These are phyloP conservation scores for Fusarium bulbicola DNA, from an alignment of 2,329 filamentous ascomycete genomes.

Conservation along the genomic window DNA sequence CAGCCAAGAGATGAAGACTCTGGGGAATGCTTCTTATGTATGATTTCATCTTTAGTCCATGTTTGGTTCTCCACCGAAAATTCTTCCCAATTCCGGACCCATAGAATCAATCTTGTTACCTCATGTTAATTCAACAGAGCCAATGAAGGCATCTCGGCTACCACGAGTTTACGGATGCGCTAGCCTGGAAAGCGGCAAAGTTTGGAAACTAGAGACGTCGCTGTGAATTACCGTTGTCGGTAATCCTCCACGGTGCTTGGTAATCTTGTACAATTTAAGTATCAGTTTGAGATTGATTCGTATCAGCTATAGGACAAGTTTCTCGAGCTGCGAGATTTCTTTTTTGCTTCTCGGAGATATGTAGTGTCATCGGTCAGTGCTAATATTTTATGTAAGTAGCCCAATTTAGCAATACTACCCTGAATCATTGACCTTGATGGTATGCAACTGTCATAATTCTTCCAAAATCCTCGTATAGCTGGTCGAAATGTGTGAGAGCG, in stretches of 20 bases:
- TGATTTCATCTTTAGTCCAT: constrained; percentile 23
- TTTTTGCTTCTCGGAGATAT: rapidly evolving
- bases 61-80: neutral
- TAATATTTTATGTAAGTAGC: neutral
- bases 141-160: neutral
- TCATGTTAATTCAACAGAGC: neutral
- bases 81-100: constrained; percentile 12
- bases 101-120: neutral
- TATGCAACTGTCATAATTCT: rapidly evolving
- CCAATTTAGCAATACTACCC: neutral
- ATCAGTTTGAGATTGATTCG: too few species aligned
- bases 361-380: rapidly evolving
- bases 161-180: rapidly evolving
- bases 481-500: rapidly evolving
- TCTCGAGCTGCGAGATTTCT: rapidly evolving
- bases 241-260: neutral
- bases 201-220: neutral
- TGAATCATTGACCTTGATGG: neutral
- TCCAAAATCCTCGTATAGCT: rapidly evolving
- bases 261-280: neutral
- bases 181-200: neutral
- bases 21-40: neutral
- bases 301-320: neutral
- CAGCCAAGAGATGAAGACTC: constrained; percentile 2
- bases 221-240: neutral